A percentile compares a stretch with the other conserved stretches of the same genome.
Conservation (phyloP, 495 filamentous ascomycete species). For the Daldinia childiae region DNA sequence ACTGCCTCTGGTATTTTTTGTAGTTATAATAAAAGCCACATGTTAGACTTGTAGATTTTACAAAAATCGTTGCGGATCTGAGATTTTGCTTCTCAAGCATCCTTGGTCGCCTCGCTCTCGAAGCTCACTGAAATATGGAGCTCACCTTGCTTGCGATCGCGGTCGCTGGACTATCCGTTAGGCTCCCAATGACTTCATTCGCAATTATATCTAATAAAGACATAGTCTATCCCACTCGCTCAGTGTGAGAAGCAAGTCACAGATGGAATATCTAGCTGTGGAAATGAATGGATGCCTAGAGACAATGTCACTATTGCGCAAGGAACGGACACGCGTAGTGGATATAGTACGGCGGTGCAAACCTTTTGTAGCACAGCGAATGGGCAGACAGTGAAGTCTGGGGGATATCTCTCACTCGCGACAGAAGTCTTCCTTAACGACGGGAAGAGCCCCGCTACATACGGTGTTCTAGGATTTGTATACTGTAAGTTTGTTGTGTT, state of each 20-base stretch:
- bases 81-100: background rate
- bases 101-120: background rate
- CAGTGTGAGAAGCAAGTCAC: constrained; percentile 13
- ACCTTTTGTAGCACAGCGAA: constrained; percentile 40
- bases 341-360: constrained; percentile 41
- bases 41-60: background rate
- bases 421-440: constrained; percentile 45
- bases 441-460: constrained; percentile 35
- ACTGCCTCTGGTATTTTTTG: background rate
- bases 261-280: constrained; percentile 46
- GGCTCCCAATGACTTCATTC: background rate
- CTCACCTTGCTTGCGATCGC: constrained; percentile 16
- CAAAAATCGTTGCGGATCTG: background rate
- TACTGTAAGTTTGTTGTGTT: constrained; percentile 36
- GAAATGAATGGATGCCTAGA: constrained; percentile 42
- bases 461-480: constrained; percentile 44
- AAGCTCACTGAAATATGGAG: constrained; percentile 17
- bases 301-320: constrained; percentile 42
- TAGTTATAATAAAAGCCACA: background rate
- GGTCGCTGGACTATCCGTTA: constrained; percentile 21
- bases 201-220: constrained; percentile 2
- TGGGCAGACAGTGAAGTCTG: constrained; percentile 39
- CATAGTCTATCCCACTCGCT: constrained; percentile 16
- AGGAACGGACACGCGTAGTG: constrained; percentile 41
- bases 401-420: constrained; percentile 44